These are phyloP conservation scores for Phytophthora macrochlamydospora DNA, from an alignment of 352 stramenopile genomes.

Conservation along the genomic window DNA sequence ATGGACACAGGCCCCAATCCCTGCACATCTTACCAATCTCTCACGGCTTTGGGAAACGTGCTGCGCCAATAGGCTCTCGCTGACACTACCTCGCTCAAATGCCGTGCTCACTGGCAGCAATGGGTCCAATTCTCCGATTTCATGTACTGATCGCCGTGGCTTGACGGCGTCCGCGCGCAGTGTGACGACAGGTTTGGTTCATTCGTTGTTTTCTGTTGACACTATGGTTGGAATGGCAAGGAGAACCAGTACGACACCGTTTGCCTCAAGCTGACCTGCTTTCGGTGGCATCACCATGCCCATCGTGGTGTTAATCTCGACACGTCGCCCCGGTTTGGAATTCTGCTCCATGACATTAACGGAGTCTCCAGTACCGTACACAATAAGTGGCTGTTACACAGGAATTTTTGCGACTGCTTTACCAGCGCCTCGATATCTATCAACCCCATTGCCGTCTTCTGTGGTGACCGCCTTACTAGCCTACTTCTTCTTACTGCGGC, in stretches of 20 bases:
- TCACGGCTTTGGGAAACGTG: background rate
- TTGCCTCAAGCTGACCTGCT: background rate
- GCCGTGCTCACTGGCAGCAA: background rate
- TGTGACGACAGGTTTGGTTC: background rate
- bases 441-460: background rate
- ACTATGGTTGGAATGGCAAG: background rate
- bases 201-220: background rate
- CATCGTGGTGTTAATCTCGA: background rate
- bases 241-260: constrained; percentile 15
- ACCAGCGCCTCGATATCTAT: background rate
- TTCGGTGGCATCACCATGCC: constrained; percentile 11
- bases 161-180: background rate
- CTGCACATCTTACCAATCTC: background rate
- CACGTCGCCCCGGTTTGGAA: background rate
- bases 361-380: background rate
- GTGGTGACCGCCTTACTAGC: constrained; percentile 8
- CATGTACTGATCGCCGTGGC: background rate
- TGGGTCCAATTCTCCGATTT: background rate
- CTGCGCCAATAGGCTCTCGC: background rate
- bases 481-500: constrained; percentile 17
- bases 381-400: constrained; percentile 13
- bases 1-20: background rate
- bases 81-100: background rate
- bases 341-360: constrained; percentile 4
- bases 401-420: constrained; percentile 11